Conservation (phyloP, 768 basidiomycete species). For the Dictyophora rubrovolvata region DNA sequence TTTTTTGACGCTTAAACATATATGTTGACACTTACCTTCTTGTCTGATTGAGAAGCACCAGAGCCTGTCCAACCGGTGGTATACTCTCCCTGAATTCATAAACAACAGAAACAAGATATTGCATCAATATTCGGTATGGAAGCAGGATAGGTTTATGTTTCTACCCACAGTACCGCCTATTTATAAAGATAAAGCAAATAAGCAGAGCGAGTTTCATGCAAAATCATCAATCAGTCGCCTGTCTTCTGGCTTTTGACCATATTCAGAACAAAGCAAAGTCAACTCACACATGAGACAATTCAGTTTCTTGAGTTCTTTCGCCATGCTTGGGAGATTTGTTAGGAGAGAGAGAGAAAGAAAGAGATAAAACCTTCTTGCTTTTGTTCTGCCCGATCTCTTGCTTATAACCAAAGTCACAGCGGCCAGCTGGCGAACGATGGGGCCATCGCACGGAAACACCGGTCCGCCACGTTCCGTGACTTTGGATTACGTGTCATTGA, state of each 20-base stretch:
- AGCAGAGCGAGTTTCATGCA: not conserved
- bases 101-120: not conserved
- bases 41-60: constrained; percentile 91
- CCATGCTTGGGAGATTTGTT: constrained; percentile 20
- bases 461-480: not conserved
- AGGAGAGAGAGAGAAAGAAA: constrained; percentile 8
- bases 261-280: constrained; percentile 19
- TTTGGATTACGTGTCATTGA: not conserved
- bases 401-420: not conserved
- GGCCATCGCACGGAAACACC: not conserved
- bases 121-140: not conserved
- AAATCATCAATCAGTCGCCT: not conserved
- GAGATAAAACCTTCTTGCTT: not conserved
- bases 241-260: not conserved
- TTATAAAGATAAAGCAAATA: constrained; percentile 14
- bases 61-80: constrained; percentile 90
- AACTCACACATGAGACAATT: constrained; percentile 72
- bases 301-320: constrained; percentile 36
- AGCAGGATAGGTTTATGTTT: not conserved
- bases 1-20: not conserved
- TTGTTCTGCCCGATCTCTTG: not conserved
- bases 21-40: constrained; percentile 54
- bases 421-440: not conserved
- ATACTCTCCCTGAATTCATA: constrained; percentile 58
- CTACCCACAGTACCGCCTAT: constrained; percentile 37